Evolutionary conservation across 768 basidiomycete genomes (phyloP), one percentile per base, ranked within the genome.

Genomic region (Cystofilobasidium capitatum): DNA sequence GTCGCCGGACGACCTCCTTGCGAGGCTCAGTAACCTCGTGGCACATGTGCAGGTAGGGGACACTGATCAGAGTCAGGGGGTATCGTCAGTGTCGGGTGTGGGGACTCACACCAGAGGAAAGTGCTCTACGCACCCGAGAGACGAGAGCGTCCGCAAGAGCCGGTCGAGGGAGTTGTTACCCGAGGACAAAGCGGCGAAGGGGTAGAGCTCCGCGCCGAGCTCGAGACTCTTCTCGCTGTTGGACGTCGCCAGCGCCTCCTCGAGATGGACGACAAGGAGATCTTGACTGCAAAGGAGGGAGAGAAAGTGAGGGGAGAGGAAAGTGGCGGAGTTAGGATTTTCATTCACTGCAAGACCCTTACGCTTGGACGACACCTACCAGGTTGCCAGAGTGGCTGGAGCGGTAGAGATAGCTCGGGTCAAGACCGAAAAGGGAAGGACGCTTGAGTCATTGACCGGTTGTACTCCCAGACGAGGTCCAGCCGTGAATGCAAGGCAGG

Each of bases 31-130:
- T 31, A 13, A 31, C 33, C 29, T 55, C 29, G 51, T 55, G 51
- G 31, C 51, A 55, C 51, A 55, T 55, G 51, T 55, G 51, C 8
- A 55, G 51, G 51, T 31, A 55, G 14, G 51, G 51, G 14, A 55
- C 29, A 8, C 51, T 55, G 51, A 5, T n/a, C 20, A 49, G 47
- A 6, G 20, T 49, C 51, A 55, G 51, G 31, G 20, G 20, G 9
- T 29, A 5, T 24, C 5, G 49, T 9, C 16, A n/a, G 49, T 12
- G 49, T 47, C 49, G 26, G 17, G 2, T 51, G n/a, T 6, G 49
- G 31, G n/a, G 10, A 16, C 14, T 7, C 4, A 31, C 29, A 3
- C 17, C 51, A 1, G 51, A 22, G 51, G 51, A 33, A 55, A n/a
- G 47, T n/a, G 47, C 7, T 26, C 2, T 26, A 33, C 51, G 26